Conservation (phyloP, 129 eudicot genomes). For the Lonicera japonica region DNA sequence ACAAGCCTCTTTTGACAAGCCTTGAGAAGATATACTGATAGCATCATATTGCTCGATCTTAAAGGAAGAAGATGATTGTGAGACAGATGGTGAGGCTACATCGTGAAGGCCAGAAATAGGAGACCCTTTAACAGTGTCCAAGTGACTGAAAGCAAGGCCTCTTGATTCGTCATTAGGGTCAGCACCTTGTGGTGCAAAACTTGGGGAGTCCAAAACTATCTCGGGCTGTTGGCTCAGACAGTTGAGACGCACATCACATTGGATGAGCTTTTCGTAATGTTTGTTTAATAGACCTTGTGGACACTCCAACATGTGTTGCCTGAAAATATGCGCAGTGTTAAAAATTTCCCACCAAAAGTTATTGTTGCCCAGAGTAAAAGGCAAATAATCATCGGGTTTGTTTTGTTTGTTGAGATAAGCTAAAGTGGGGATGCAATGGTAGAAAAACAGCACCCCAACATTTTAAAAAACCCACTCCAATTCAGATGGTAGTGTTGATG, state of each 20-base stretch:
- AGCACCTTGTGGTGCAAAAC: conserved; percentile 46
- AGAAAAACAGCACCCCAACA: too few relatives aligned
- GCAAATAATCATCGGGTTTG: too few relatives aligned
- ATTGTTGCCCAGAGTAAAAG: neutral
- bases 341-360: neutral
- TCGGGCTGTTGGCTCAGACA: conserved; percentile 53
- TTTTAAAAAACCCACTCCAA: too few relatives aligned
- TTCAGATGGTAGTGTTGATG: too few relatives aligned
- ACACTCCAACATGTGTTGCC: conserved; percentile 54
- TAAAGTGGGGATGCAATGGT: too few relatives aligned
- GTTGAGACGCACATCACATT: conserved; percentile 64
- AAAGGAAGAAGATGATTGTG: conserved; percentile 21
- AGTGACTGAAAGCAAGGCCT: conserved; percentile 20
- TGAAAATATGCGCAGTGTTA: conserved; percentile 12
- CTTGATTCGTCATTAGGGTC: conserved; percentile 27
- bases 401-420: too few relatives aligned
- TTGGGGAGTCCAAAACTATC: conserved; percentile 43
- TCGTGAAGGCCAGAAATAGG: conserved; percentile 32
- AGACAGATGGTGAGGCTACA: conserved; percentile 23
- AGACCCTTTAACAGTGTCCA: conserved; percentile 22
- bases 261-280: conserved; percentile 74
- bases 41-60: conserved; percentile 13
- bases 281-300: conserved; percentile 66
- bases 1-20: conserved; percentile 26
- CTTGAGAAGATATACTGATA: conserved; percentile 6